Conservation (phyloP, 2,329 filamentous ascomycete genomes). For the Raffaelea arxii region DNA sequence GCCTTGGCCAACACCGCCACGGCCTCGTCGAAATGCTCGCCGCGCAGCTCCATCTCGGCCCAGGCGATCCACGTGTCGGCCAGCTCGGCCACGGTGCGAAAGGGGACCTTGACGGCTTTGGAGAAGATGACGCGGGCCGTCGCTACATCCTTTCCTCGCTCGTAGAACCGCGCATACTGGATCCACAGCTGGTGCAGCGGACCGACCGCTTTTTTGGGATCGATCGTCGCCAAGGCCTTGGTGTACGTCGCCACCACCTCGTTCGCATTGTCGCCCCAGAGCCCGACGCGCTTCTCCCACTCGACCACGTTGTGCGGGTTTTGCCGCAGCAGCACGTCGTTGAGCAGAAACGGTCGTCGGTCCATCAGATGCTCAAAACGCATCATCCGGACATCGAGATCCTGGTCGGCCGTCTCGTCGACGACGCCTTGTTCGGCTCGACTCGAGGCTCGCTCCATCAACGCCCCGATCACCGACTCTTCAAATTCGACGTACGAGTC, state of each 20-base stretch:
- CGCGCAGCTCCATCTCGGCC: conserved; percentile 95
- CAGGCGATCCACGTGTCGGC: conserved; percentile 99
- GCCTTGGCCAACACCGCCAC: conserved; percentile 96
- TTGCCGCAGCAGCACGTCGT: conserved; percentile 88
- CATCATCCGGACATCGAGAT: conserved; percentile 94
- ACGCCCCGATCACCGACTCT: conserved; percentile 81
- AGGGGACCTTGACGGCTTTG: conserved; percentile 95
- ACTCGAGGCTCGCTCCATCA: conserved; percentile 79
- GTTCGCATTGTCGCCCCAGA: conserved; percentile 88
- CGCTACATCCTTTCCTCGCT: conserved; percentile 71
- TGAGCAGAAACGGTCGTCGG: conserved; percentile 85
- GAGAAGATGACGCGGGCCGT: conserved; percentile 91
- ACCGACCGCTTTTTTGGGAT: conserved; percentile 88
- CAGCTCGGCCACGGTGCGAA: conserved; percentile 92
- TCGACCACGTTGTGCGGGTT: conserved; percentile 94
- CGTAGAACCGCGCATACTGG: conserved; percentile 96
- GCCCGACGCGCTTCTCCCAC: conserved; percentile 92
- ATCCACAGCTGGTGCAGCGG: conserved; percentile 93
- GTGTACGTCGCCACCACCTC: conserved; percentile 94
- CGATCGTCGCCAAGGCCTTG: conserved; percentile 83
- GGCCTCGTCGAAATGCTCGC: conserved; percentile 91
- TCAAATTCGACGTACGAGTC: conserved; percentile 96
- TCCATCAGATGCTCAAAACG: conserved; percentile 98
- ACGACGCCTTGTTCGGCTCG: conserved; percentile 69
- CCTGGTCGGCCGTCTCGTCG: conserved; percentile 81